These are phyloP conservation scores for Dovyalis caffra DNA, from an alignment of 345 rosid species.

Conservation along the genomic window DNA sequence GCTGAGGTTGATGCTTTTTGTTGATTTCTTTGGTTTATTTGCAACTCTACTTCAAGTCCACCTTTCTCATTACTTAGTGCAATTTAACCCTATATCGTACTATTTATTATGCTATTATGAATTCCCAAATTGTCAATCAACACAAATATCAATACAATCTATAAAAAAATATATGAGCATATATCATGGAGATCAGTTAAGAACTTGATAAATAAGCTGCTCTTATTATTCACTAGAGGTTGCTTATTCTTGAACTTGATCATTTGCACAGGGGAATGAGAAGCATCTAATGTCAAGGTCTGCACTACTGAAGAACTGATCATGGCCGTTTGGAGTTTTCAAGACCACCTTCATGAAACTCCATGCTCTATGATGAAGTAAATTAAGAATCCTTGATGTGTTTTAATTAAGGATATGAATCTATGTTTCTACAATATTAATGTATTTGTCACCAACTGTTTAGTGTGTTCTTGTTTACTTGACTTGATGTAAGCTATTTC, in stretches of 20 bases:
- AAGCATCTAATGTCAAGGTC: conserved; percentile 47
- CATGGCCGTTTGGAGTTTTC: conserved; percentile 25
- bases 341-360: conserved; percentile 8
- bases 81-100: too few relatives aligned
- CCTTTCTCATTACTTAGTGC: neutral
- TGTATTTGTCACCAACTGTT: conserved; percentile 25
- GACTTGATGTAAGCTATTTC: conserved; percentile 14
- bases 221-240: neutral
- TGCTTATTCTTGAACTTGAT: neutral
- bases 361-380: conserved; percentile 8
- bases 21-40: too few relatives aligned
- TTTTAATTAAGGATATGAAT: neutral
- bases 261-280: conserved; percentile 37
- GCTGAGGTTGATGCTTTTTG: neutral
- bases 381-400: conserved; percentile 9
- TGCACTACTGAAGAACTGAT: conserved; percentile 37
- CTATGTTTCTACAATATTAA: neutral
- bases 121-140: too few relatives aligned
- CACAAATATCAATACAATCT: neutral
- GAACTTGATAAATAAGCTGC: neutral
- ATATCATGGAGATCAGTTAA: too few relatives aligned
- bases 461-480: conserved; percentile 11
- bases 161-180: neutral
- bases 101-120: too few relatives aligned
- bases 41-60: neutral